phyloP scores from a whole-genome alignment of 306 rosid genomes.

The Lablab purpureus region DNA sequence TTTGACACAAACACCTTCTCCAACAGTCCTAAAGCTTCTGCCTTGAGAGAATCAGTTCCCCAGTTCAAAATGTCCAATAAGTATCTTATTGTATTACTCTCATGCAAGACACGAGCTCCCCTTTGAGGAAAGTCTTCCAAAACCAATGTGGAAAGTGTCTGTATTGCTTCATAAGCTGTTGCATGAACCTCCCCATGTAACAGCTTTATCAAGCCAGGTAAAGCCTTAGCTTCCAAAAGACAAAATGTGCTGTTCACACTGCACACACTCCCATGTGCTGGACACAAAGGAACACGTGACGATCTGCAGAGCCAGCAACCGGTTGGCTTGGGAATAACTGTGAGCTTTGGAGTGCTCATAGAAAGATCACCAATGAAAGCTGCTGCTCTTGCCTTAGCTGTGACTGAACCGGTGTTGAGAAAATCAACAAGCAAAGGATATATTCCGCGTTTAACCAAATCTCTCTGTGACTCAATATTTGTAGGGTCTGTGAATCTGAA shows the following conservation, averaged over 20 bases:
- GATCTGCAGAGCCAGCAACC: constrained; percentile 65
- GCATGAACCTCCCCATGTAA: constrained; percentile 71
- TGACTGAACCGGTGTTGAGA: constrained; percentile 61
- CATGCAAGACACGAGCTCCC: constrained; percentile 73
- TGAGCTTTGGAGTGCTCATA: constrained; percentile 65
- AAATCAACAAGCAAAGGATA: constrained; percentile 76
- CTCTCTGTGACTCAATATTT: constrained; percentile 64
- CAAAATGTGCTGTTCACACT: constrained; percentile 65
- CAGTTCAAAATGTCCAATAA: constrained; percentile 69
- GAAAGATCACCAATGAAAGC: constrained; percentile 87
- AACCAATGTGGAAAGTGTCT: constrained; percentile 80
- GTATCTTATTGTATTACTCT: constrained; percentile 61
- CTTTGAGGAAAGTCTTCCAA: constrained; percentile 65
- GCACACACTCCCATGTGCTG: constrained; percentile 73
- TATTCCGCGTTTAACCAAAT: constrained; percentile 68
- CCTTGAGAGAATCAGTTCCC: constrained; percentile 73
- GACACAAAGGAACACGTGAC: constrained; percentile 54
- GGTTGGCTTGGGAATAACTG: constrained; percentile 51
- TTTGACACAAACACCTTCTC: constrained; percentile 74
- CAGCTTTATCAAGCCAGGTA: constrained; percentile 69
- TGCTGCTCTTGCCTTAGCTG: constrained; percentile 92
- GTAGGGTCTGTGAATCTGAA: constrained; percentile 90
- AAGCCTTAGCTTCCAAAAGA: constrained; percentile 72
- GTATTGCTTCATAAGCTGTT: constrained; percentile 79
- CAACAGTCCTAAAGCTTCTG: constrained; percentile 70